These are phyloP conservation scores for Bassia scoparia DNA, from an alignment of 148 eudicot species.

Conservation along the genomic window DNA sequence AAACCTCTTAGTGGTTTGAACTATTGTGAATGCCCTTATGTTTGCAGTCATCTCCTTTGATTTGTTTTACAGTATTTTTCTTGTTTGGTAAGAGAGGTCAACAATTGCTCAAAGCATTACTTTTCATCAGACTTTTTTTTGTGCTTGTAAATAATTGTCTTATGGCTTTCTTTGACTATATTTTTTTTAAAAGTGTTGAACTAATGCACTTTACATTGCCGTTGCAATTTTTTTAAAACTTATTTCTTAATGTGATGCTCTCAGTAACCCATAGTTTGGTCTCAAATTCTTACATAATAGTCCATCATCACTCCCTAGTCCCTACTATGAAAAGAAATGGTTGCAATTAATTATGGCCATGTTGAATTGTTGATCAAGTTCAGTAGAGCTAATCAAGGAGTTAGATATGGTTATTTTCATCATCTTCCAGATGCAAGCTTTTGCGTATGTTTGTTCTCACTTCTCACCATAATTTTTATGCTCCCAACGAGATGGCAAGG, in stretches of 20 bases:
- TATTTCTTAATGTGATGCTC: not conserved
- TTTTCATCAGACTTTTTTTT: not conserved
- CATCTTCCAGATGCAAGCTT: not conserved
- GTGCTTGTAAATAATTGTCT: not conserved
- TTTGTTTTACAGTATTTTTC: not conserved
- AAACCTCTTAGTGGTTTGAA: too few species aligned
- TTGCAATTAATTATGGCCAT: not conserved
- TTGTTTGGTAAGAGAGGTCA: not conserved
- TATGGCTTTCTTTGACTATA: not conserved
- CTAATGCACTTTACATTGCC: not conserved
- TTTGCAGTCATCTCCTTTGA: conserved; percentile 3
- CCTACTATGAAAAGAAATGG: not conserved
- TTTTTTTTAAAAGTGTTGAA: not conserved
- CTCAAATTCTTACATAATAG: not conserved
- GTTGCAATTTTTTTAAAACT: not conserved
- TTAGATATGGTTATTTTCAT: not conserved
- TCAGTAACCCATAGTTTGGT: not conserved
- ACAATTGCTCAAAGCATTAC: not conserved
- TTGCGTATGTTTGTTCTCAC: not conserved
- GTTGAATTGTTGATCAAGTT: not conserved
- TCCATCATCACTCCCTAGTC: too few species aligned
- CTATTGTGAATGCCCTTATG: too few species aligned
- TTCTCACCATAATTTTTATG: not conserved
- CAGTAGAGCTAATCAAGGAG: not conserved
- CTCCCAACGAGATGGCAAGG: not conserved